Base-by-base conservation (phyloP, 192 early-diverging fungal genomes). In the Entomortierella parvispora region DNA sequence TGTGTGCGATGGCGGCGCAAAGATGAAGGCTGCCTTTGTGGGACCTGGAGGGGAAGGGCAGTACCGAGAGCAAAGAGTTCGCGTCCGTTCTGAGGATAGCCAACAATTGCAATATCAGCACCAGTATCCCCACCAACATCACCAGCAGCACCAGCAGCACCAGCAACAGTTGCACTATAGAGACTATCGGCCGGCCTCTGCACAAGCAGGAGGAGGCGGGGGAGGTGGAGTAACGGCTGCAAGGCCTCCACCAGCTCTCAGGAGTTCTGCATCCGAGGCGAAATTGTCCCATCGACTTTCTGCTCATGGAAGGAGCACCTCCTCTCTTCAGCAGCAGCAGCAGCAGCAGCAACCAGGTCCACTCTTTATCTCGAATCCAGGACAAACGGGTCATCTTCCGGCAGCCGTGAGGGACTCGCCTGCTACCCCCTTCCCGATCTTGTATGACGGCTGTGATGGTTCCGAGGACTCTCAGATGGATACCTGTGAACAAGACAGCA, bases 51-150 rank as follows among this genome's bases (percentile, higher is more conserved):
- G 65, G 28, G 59, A 62, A 26, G 33, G 31, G 12, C 7, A 14
- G 44, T 62, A 56, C 14, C 37, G 37, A 40, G 32, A 31, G 2
- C 22, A 56, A 34, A 53, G 72, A 28, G 20, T 44, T 18, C 58
- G 72, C 40, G 65, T 67, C 6, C 57, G 59, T 11, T 76, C 72
- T 4, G 72, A 66, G 26, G 53, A 76, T n/a, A 64, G 58, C 14
- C 56, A 48, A 7, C 45, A 54, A 26, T 22, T 40, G 12, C 59
- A 48, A 10, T 28, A 56, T 10, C 32, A 69, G 12, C 37, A 40
- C 12, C 37, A 40, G 12, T 40, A 40, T 40, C 5, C 5, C 18
- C 47, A 12, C 6, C 47, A 49, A 18, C n/a, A 20, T 6, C 22
- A 49, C 4, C 47, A 49, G 47, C 47, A 49, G 18, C 28, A 12